Evolutionary conservation across 2,329 filamentous ascomycete species (phyloP).

Genomic region (Chalaropsis thielavioides): DNA sequence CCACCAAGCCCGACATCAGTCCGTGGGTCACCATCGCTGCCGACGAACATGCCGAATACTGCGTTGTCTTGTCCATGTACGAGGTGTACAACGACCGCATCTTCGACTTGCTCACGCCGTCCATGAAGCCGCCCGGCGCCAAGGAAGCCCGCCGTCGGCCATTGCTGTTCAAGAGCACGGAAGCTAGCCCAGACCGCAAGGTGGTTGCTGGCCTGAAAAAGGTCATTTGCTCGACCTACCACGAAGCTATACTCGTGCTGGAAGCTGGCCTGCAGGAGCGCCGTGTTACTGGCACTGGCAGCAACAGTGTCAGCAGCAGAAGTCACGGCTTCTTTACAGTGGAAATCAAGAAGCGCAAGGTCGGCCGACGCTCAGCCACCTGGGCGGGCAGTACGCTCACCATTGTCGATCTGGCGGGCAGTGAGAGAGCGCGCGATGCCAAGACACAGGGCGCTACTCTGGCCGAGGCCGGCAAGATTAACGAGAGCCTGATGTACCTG

Average conservation of each 20-base stretch:
- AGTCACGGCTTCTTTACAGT: constrained; percentile 95
- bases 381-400: constrained; percentile 73
- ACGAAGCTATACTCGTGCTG: constrained; percentile 76
- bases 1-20: constrained; percentile 60
- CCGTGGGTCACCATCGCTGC: constrained; percentile 47
- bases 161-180: constrained; percentile 82
- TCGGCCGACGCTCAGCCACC: constrained; percentile 25
- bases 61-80: constrained; percentile 90
- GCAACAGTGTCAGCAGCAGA: constrained; percentile 81
- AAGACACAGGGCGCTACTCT: constrained; percentile 89
- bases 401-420: constrained; percentile 84
- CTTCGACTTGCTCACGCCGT: constrained; percentile 71
- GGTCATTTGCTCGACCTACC: constrained; percentile 66
- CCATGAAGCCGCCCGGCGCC: constrained; percentile 23
- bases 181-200: constrained; percentile 78
- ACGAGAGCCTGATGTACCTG: constrained; percentile 95
- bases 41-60: constrained; percentile 62
- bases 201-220: constrained; percentile 86
- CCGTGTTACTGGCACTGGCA: constrained; percentile 76
- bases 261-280: constrained; percentile 81
- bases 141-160: constrained; percentile 47
- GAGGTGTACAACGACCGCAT: constrained; percentile 98
- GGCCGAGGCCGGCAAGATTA: constrained; percentile 94
- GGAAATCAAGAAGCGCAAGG: constrained; percentile 70
- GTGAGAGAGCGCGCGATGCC: constrained; percentile 80